Base-by-base conservation (phyloP, 2,329 filamentous ascomycete genomes). In the Metarhizium humberi region DNA sequence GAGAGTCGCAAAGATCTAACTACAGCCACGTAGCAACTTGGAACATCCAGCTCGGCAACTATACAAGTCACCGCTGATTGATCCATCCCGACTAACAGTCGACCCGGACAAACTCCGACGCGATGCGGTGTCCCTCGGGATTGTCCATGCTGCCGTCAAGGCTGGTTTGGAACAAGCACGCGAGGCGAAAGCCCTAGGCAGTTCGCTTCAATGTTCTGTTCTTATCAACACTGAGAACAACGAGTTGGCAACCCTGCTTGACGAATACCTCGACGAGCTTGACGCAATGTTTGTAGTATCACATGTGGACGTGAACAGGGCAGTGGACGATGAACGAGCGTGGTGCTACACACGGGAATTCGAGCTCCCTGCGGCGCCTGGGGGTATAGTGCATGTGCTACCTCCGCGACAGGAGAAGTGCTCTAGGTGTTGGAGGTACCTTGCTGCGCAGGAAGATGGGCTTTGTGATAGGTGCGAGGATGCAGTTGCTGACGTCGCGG, bases 381-480 rank as follows among this genome's bases (percentile, higher is more conserved):
- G 60, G 56, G 73, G 71, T 38, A 71, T 62, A 34, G 76, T 75
- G 25, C 70, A 72, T 60, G 75, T 78, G 25, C 61, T 77, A 52
- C 77, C 80, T 56, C 80, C 80, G 1, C 67, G 63, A 61, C 64
- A 76, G 13, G 72, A 77, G 50, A 99, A 97, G 70, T 99, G 94
- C 68, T 78, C 82, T 1, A 78, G 94, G 52, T 99, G 94, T 72
- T 99, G 94, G 94, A 82, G 87, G 58, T 95, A 90, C 69, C 78
- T 87, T 29, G 85, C 87, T n/a, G 75, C 79, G n/a, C 71, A 72
- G 50, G 78, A 86, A 61, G 82, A 87, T 18, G 69, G 74, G 43
- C 72, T 95, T 18, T 97, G 92, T 69, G 71, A 70, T 51, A 77
- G 90, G 65, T 97, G 92, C 68, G 82, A 85, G 34, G 78, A 82